Conservation (phyloP, 805 yeast genomes). For the Cyberlindnera subsufficiens region DNA sequence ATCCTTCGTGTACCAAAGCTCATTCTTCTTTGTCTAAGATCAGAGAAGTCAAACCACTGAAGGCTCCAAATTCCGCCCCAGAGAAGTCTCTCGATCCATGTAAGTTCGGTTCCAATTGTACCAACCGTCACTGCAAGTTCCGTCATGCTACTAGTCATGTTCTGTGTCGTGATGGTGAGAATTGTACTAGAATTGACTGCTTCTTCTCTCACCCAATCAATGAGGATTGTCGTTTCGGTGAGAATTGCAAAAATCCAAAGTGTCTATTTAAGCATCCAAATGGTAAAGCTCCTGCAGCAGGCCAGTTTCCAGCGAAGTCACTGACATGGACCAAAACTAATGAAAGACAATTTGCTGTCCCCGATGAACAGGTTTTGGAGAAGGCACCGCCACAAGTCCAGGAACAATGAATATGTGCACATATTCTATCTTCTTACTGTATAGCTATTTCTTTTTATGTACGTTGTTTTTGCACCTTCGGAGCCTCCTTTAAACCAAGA, state of each 20-base stretch:
- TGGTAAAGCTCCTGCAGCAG: slow-evolving; percentile 43
- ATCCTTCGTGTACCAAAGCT: slow-evolving; percentile 61
- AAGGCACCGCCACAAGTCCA: slow-evolving; percentile 44
- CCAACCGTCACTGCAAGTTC: slow-evolving; percentile 71
- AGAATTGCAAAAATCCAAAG: slow-evolving; percentile 61
- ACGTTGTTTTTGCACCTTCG: neutral
- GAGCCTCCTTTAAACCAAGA: neutral
- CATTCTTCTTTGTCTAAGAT: slow-evolving; percentile 73
- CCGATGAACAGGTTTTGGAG: slow-evolving; percentile 68
- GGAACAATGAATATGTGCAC: slow-evolving; percentile 21
- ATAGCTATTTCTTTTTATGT: neutral
- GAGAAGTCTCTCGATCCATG: slow-evolving; percentile 73
- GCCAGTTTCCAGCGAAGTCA: slow-evolving; percentile 8
- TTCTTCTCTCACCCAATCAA: slow-evolving; percentile 74
- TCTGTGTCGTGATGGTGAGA: slow-evolving; percentile 76
- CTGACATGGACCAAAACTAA: slow-evolving; percentile 35
- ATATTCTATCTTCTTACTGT: neutral
- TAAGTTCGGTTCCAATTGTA: slow-evolving; percentile 71
- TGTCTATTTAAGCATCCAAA: slow-evolving; percentile 81
- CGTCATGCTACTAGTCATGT: slow-evolving; percentile 76
- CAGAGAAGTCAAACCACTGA: slow-evolving; percentile 27
- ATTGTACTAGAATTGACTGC: slow-evolving; percentile 77
- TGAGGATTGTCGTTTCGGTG: slow-evolving; percentile 77
- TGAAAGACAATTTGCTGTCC: slow-evolving; percentile 70
- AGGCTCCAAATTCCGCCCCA: slow-evolving; percentile 15